phyloP scores from a whole-genome alignment of 805 yeast genomes.

The Blastobotrys chiropterorum region DNA sequence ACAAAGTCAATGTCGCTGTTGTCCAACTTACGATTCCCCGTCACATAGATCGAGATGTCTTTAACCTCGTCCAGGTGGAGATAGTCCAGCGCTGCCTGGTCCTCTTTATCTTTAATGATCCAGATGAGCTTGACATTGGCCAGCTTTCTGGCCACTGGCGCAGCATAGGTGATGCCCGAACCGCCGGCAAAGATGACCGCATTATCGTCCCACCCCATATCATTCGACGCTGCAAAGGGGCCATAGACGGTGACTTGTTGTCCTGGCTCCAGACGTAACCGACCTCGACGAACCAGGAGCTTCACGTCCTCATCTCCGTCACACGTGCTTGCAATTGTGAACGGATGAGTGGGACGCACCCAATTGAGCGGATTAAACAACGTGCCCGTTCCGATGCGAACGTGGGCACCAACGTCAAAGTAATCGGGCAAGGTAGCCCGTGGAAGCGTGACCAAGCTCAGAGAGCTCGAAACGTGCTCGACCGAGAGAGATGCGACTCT shows the following conservation, averaged over 20 bases:
- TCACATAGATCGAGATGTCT: slow-evolving; percentile 35
- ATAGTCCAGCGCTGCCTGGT: slow-evolving; percentile 70
- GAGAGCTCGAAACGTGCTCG: slow-evolving; percentile 34
- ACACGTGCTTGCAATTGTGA: slow-evolving; percentile 46
- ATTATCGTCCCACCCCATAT: slow-evolving; percentile 43
- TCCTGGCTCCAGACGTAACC: slow-evolving; percentile 20
- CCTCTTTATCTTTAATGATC: slow-evolving; percentile 76
- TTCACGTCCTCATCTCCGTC: slow-evolving; percentile 36
- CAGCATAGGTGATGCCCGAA: slow-evolving; percentile 77
- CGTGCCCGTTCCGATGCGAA: slow-evolving; percentile 28
- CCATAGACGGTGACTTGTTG: slow-evolving; percentile 32
- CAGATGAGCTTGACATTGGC: slow-evolving; percentile 71
- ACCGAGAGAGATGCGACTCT: slow-evolving; percentile 10
- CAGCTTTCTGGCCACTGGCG: slow-evolving; percentile 69
- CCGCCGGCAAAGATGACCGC: slow-evolving; percentile 58
- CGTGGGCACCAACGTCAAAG: slow-evolving; percentile 45
- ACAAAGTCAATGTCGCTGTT: slow-evolving; percentile 9
- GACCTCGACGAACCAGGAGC: slow-evolving; percentile 36
- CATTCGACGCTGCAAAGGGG: slow-evolving; percentile 27
- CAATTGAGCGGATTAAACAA: slow-evolving; percentile 33
- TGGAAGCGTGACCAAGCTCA: slow-evolving; percentile 46
- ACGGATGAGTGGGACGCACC: slow-evolving; percentile 39
- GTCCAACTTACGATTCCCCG: slow-evolving; percentile 31
- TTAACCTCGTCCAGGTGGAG: slow-evolving; percentile 40
- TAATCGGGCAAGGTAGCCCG: slow-evolving; percentile 33